Conservation (phyloP, 352 stramenopile species). For the Phytophthora palmivora region DNA sequence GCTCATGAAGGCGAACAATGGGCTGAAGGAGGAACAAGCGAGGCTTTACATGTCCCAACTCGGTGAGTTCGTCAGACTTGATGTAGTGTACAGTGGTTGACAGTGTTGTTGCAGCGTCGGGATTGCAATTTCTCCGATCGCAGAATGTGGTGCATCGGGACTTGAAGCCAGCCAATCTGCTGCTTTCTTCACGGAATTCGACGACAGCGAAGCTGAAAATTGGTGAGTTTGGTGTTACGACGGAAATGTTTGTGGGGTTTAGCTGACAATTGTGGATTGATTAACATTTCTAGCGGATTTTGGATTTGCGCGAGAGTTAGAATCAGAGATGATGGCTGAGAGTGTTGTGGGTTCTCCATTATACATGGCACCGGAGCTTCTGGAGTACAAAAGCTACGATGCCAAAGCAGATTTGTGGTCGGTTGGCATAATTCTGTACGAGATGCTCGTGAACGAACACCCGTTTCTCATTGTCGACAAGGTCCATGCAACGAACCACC, state of each 20-base stretch:
- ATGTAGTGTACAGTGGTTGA: background rate
- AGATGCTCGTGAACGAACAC: constrained; percentile 86
- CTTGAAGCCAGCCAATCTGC: constrained; percentile 78
- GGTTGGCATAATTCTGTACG: constrained; percentile 84
- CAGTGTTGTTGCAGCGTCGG: constrained; percentile 52
- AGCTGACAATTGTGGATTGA: constrained; percentile 8
- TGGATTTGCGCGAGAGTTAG: constrained; percentile 73
- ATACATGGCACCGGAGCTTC: constrained; percentile 82
- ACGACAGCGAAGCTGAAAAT: constrained; percentile 81
- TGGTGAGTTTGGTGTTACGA: constrained; percentile 36
- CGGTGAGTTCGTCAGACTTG: constrained; percentile 39
- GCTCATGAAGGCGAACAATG: constrained; percentile 74
- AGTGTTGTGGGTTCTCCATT: constrained; percentile 83
- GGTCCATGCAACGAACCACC: constrained; percentile 78
- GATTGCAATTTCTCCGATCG: constrained; percentile 76
- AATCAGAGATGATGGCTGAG: constrained; percentile 78
- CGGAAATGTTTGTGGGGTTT: constrained; percentile 30
- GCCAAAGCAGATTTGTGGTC: constrained; percentile 85
- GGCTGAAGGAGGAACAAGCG: constrained; percentile 68
- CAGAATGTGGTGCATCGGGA: constrained; percentile 84
- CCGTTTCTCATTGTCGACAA: constrained; percentile 82
- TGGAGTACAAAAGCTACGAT: constrained; percentile 89
- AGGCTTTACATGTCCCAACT: constrained; percentile 83
- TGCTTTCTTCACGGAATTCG: constrained; percentile 75
- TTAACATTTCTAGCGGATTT: constrained; percentile 59